Evolutionary conservation across 371 early-diverging fungal species (phyloP).

Genomic region (Massospora cicadina): DNA sequence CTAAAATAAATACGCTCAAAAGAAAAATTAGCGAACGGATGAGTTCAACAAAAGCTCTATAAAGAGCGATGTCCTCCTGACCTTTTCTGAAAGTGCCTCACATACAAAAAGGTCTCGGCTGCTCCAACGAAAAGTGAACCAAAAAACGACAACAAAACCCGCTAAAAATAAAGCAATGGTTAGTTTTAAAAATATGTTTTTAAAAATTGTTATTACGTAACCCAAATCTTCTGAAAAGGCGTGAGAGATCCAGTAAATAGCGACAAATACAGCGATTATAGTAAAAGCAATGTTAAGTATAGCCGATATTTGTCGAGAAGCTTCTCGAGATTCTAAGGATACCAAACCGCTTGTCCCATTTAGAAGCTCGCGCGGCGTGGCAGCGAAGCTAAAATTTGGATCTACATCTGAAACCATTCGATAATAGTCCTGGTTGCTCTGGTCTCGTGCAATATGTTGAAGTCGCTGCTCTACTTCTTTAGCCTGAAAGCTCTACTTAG

Average conservation of each 20-base stretch:
- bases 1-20: no score
- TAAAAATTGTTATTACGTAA: background rate
- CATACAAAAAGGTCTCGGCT: background rate
- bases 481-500: background rate
- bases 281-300: background rate
- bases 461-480: slow-evolving; percentile 1
- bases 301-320: background rate
- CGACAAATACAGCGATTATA: background rate
- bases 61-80: no score
- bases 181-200: background rate
- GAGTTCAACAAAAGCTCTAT: no score
- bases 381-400: background rate
- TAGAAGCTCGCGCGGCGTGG: background rate
- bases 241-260: background rate
- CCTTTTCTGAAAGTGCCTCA: background rate
- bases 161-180: background rate
- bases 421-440: background rate
- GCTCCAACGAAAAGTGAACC: background rate
- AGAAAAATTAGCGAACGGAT: no score
- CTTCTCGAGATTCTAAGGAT: background rate
- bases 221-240: background rate
- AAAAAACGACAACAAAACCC: background rate
- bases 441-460: background rate
- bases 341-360: background rate
- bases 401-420: background rate